Conservation (phyloP, 1,139 yeast genomes). For the Zygotorulaspora mrakii region DNA sequence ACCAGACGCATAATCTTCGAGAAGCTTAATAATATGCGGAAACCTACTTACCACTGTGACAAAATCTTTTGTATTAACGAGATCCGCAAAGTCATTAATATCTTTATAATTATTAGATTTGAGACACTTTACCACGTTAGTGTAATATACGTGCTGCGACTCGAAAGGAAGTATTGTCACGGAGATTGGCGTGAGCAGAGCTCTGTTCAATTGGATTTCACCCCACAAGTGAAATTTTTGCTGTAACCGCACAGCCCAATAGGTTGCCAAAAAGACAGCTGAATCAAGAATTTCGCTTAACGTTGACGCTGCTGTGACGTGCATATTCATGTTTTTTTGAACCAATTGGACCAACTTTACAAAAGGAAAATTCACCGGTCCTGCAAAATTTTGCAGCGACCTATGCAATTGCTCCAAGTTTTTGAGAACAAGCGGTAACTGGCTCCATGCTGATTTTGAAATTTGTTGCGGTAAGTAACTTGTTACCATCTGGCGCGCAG, state of each 20-base stretch:
- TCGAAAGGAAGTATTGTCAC: conserved; percentile 31
- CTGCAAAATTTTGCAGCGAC: conserved; percentile 45
- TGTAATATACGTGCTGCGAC: conserved; percentile 23
- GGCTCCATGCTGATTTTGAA: conserved; percentile 37
- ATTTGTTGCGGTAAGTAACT: conserved; percentile 28
- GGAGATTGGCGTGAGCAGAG: conserved; percentile 30
- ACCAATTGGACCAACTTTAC: conserved; percentile 45
- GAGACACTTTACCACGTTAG: conserved; percentile 16
- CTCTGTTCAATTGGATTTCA: conserved; percentile 25
- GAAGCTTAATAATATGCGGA: conserved; percentile 19
- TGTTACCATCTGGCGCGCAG: conserved; percentile 33
- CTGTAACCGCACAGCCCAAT: conserved; percentile 31
- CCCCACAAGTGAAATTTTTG: conserved; percentile 34
- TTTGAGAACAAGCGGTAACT: conserved; percentile 37
- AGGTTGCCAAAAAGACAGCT: conserved; percentile 26
- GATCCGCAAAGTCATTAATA: conserved; percentile 18
- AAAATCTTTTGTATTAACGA: conserved; percentile 20
- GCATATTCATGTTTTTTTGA: conserved; percentile 12
- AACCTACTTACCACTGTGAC: conserved; percentile 11
- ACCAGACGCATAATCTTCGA: conserved; percentile 31
- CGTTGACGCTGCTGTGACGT: no score
- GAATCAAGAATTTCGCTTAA: conserved; percentile 17
- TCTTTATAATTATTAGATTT: conserved; percentile 16
- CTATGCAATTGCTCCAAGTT: conserved; percentile 56
- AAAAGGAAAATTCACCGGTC: conserved; percentile 50